Percentiles rank a stretch among this genome's conserved stretches.
phyloP scores from a whole-genome alignment of 106 monocot species.

The Acorus calamus region DNA sequence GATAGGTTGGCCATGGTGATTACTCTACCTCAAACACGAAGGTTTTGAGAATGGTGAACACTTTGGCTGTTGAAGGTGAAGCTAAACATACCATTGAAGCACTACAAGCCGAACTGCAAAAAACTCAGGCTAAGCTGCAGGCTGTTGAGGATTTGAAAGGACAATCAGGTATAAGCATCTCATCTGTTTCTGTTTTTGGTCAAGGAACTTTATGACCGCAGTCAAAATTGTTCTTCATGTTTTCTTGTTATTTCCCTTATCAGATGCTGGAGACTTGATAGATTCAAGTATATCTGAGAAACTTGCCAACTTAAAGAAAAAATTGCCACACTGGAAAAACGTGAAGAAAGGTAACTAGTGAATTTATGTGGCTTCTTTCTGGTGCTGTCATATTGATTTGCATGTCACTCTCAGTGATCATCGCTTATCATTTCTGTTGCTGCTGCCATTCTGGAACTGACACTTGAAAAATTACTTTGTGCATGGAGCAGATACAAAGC shows the following conservation, averaged over 20 bases:
- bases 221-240: no score
- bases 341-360: conserved; percentile 74
- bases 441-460: no score
- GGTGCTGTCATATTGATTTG: neutral
- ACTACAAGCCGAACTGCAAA: conserved; percentile 68
- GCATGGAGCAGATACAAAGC: conserved; percentile 76
- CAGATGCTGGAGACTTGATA: conserved; percentile 57
- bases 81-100: conserved; percentile 92
- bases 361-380: neutral
- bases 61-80: conserved; percentile 76
- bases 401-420: no score
- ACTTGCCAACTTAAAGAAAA: conserved; percentile 88
- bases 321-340: conserved; percentile 93
- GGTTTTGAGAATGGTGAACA: conserved; percentile 93
- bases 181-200: neutral
- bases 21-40: conserved; percentile 78
- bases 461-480: no score
- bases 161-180: conserved; percentile 47
- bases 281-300: conserved; percentile 75
- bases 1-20: conserved; percentile 91
- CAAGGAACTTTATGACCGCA: no score
- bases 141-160: conserved; percentile 95
- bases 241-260: neutral
- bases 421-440: no score
- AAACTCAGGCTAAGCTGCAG: conserved; percentile 67